Conservation (phyloP, 768 basidiomycete genomes). For the Cystofilobasidium ferigula region DNA sequence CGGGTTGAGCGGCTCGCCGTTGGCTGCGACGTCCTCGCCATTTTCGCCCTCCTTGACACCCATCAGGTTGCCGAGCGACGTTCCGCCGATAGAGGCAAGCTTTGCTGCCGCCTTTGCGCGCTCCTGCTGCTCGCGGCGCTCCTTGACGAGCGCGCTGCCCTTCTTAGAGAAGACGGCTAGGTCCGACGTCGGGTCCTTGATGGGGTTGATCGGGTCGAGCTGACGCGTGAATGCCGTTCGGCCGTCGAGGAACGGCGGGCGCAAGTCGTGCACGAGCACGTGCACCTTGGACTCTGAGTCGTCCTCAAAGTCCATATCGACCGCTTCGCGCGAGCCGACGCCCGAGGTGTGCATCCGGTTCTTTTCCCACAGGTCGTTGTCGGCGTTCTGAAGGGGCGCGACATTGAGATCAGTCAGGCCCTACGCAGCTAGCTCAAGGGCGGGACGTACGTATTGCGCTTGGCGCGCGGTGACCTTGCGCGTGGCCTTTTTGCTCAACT, state of each 20-base stretch:
- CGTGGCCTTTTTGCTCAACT: conserved; percentile 63
- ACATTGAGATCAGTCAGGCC: not conserved
- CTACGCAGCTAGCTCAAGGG: not conserved
- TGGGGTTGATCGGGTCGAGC: conserved; percentile 92
- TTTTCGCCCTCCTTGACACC: conserved; percentile 92
- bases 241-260: conserved; percentile 95
- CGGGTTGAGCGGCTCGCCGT: conserved; percentile 13
- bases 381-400: conserved; percentile 58
- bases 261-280: conserved; percentile 92
- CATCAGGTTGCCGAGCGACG: conserved; percentile 91
- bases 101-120: conserved; percentile 89
- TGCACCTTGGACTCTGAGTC: conserved; percentile 83
- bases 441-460: conserved; percentile 73
- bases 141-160: conserved; percentile 85
- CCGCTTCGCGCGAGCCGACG: conserved; percentile 69
- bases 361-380: conserved; percentile 97
- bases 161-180: conserved; percentile 95
- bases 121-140: conserved; percentile 93
- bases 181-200: conserved; percentile 83
- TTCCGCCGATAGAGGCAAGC: conserved; percentile 80
- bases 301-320: conserved; percentile 93
- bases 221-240: conserved; percentile 93
- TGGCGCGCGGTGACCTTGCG: conserved; percentile 86
- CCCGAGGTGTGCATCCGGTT: conserved; percentile 96
- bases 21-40: conserved; percentile 63